These are phyloP conservation scores for Geotrichum ghanense DNA, from an alignment of 805 yeast species.

Conservation along the genomic window DNA sequence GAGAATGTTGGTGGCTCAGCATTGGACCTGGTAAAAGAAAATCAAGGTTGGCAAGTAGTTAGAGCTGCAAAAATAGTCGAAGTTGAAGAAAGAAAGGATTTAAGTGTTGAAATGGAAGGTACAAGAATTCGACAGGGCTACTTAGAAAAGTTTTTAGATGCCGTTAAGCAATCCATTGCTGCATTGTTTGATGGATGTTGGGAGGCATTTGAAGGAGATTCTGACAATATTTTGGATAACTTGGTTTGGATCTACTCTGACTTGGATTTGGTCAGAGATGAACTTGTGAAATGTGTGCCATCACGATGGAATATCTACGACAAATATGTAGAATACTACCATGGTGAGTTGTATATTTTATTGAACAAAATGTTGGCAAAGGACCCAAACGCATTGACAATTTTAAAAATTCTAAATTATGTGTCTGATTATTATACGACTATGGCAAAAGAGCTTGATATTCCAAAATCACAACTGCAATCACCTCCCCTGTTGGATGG, in stretches of 20 bases:
- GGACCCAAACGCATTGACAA: constrained; percentile 71
- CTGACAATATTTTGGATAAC: constrained; percentile 53
- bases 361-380: constrained; percentile 48
- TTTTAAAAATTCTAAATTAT: constrained; percentile 64
- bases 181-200: constrained; percentile 62
- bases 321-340: constrained; percentile 54
- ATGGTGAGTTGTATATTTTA: constrained; percentile 49
- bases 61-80: constrained; percentile 70
- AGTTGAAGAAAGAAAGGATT: constrained; percentile 69
- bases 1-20: constrained; percentile 54
- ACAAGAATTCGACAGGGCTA: constrained; percentile 42
- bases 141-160: constrained; percentile 45
- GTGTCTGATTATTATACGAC: constrained; percentile 56
- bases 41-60: constrained; percentile 55
- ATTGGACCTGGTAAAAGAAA: constrained; percentile 62
- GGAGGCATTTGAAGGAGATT: constrained; percentile 31
- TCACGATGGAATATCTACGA: constrained; percentile 60
- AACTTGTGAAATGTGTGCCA: constrained; percentile 54
- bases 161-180: constrained; percentile 46
- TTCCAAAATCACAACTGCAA: constrained; percentile 29
- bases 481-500: constrained; percentile 58
- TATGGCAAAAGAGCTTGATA: constrained; percentile 38
- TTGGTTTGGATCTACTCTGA: constrained; percentile 81
- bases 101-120: constrained; percentile 31
- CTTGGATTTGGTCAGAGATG: constrained; percentile 49